phyloP scores from a whole-genome alignment of 495 filamentous ascomycete species.

The Cercophora scortea region DNA sequence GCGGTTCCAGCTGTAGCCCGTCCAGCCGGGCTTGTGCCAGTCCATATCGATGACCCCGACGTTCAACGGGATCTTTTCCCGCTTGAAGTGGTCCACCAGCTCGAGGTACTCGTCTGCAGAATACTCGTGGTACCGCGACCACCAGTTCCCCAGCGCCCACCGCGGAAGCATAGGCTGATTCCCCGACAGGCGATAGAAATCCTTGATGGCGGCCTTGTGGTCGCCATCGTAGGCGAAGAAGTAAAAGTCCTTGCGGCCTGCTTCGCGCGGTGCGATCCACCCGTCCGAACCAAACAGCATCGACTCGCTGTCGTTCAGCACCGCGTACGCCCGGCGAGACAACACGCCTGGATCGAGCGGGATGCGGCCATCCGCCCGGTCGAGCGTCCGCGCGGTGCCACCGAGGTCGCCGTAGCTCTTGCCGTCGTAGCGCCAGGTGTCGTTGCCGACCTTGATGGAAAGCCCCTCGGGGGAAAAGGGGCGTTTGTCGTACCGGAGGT shows the following conservation, averaged over 20 bases:
- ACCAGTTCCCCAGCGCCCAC: slow-evolving; percentile 56
- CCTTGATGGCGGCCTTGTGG: slow-evolving; percentile 45
- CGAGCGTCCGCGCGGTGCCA: slow-evolving; percentile 48
- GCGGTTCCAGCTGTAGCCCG: slow-evolving; percentile 54
- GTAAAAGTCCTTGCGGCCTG: slow-evolving; percentile 47
- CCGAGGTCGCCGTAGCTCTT: slow-evolving; percentile 36
- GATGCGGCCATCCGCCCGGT: slow-evolving; percentile 41
- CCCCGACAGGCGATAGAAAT: slow-evolving; percentile 48
- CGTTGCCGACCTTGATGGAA: slow-evolving; percentile 24
- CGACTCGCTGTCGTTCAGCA: slow-evolving; percentile 46
- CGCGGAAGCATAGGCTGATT: slow-evolving; percentile 47
- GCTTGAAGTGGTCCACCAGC: slow-evolving; percentile 42
- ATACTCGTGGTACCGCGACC: slow-evolving; percentile 52
- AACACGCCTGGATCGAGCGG: slow-evolving; percentile 41
- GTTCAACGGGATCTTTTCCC: slow-evolving; percentile 41
- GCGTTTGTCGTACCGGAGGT: slow-evolving; percentile 45
- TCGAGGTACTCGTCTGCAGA: slow-evolving; percentile 40
- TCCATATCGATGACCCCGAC: slow-evolving; percentile 56
- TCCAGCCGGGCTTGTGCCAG: slow-evolving; percentile 57
- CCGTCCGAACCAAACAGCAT: slow-evolving; percentile 49
- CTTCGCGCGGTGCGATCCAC: slow-evolving; percentile 35
- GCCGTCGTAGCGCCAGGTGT: slow-evolving; percentile 41
- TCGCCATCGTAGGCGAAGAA: slow-evolving; percentile 50
- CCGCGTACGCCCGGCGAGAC: slow-evolving; percentile 36
- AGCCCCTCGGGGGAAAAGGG: slow-evolving; percentile 40